These are phyloP conservation scores for Ormosia semicastrata DNA, from an alignment of 306 rosid species.

Conservation along the genomic window DNA sequence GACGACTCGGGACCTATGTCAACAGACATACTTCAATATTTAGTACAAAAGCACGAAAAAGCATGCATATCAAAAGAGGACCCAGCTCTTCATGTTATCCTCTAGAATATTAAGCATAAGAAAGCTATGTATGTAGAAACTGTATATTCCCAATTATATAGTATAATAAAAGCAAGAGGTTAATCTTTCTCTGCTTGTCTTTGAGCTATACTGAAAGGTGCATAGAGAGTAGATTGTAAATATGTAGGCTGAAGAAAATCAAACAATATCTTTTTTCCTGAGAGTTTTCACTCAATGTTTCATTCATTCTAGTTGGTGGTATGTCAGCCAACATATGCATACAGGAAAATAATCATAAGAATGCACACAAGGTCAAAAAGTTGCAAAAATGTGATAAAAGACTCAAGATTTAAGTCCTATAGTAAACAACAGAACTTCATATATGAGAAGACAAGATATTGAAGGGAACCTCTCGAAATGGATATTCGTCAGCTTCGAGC, in stretches of 20 bases:
- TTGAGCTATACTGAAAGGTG: background rate
- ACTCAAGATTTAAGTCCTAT: background rate
- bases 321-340: background rate
- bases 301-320: background rate
- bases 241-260: background rate
- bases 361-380: background rate
- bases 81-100: background rate
- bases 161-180: background rate
- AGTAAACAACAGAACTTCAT: background rate
- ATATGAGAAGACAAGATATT: background rate
- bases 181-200: background rate
- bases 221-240: background rate
- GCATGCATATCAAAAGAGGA: background rate
- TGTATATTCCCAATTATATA: background rate
- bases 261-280: background rate
- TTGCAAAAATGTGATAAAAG: background rate
- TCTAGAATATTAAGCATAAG: background rate
- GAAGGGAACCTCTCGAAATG: constrained; percentile 73
- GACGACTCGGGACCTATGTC: background rate
- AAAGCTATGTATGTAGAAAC: background rate
- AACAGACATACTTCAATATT: background rate
- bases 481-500: constrained; percentile 92
- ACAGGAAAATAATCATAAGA: background rate
- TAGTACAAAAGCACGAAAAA: background rate
- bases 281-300: background rate